Conservation (phyloP, 1,284 basidiomycete species). For the Naganishia albida region DNA sequence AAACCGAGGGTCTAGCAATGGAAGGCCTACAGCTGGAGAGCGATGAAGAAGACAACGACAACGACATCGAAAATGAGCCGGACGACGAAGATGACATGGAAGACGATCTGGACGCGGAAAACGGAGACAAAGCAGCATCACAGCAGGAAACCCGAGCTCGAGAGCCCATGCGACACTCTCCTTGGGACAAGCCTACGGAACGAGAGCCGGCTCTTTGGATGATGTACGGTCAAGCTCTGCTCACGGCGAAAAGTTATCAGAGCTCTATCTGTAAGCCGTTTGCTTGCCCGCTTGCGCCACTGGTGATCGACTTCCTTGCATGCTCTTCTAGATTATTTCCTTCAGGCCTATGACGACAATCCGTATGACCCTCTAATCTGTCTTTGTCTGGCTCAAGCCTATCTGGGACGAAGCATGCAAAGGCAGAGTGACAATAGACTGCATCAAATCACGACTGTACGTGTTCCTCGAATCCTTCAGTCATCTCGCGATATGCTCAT, state of each 20-base stretch:
- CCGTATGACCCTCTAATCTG: conserved; percentile 82
- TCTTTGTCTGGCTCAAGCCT: conserved; percentile 77
- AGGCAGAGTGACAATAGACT: conserved; percentile 92
- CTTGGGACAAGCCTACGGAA: conserved; percentile 61
- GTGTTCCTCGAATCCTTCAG: conserved; percentile 42
- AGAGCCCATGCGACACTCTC: conserved; percentile 9
- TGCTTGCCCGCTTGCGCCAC: no score
- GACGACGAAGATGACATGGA: conserved; percentile 33
- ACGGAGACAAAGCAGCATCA: conserved; percentile 27
- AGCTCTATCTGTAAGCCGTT: conserved; percentile 73
- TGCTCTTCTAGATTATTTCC: conserved; percentile 69
- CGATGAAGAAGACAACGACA: conserved; percentile 28
- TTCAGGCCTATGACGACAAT: conserved; percentile 82
- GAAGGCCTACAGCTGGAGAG: conserved; percentile 8
- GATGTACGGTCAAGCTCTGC: conserved; percentile 84
- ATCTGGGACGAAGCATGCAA: conserved; percentile 84
- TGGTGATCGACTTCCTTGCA: neutral
- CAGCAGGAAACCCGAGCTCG: conserved; percentile 3
- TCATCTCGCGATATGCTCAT: conserved; percentile 2
- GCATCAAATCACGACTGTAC: conserved; percentile 72
- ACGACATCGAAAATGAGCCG: conserved; percentile 22
- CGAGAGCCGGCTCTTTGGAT: conserved; percentile 72
- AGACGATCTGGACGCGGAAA: conserved; percentile 33
- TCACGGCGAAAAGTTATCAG: conserved; percentile 82
- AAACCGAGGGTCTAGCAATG: neutral